Base-by-base conservation (phyloP, 2,329 filamentous ascomycete species). In the Pseudogymnoascus sp. region DNA sequence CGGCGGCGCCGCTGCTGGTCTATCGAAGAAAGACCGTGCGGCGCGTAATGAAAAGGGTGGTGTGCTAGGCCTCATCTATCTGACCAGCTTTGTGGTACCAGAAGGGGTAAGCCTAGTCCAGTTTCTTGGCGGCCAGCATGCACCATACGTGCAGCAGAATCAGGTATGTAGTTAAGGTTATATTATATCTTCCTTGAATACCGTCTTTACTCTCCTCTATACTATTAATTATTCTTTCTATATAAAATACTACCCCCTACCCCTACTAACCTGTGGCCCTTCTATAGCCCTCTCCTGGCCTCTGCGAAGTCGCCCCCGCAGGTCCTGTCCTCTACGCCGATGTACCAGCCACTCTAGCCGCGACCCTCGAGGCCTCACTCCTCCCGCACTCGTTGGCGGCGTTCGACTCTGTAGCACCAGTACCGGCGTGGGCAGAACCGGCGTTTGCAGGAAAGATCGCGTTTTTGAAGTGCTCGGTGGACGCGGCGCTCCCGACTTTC, bases 1-100 rank as follows among this genome's bases (percentile, higher is more conserved):
- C 2, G 61, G 60, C 15, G 60, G 60, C 37, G 64, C 67, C n/a
- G 63, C 63, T 8, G 61, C 67, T 21, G 40, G 21, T n/a, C 40
- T 45, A 27, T 21, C 40, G 5, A 45, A 27, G 21, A 45, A 25
- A 45, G 40, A 27, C 3, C 40, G 40, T 45, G 40, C 5, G 25
- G 40, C 21, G 40, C 40, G 40, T 5, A 27, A 27, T 10, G 40
- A 45, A 21, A 27, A 45, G 40, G 40, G 40, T 3, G 40, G 40
- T 2, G 40, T 45, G 40, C 40, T 45, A 21, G 40, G 40, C 5
- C 40, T 45, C 10, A 45, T 45, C 40, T 45, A 45, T 45, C 10
- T 45, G 5, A 6, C 21, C 5, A 27, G 40, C 21, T 45, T 45
- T 27, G 40, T 45, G 40, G 40, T 45, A 4, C 40, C 40, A 13